phyloP scores from a whole-genome alignment of 331 rosid genomes.

The Quercus tomentella region DNA sequence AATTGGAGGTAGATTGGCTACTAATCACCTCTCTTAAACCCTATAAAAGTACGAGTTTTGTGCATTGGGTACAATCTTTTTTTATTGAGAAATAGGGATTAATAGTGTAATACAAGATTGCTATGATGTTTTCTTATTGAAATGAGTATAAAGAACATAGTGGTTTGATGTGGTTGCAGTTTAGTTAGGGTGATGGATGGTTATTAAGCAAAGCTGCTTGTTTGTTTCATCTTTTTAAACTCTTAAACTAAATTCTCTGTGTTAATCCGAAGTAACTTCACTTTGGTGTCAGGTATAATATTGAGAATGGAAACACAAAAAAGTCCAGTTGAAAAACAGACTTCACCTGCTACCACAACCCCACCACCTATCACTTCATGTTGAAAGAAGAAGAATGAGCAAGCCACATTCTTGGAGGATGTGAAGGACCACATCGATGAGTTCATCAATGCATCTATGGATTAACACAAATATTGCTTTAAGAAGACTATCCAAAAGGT shows the following conservation, averaged over 20 bases:
- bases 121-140: neutral
- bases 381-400: conserved; percentile 65
- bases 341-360: conserved; percentile 7
- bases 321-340: neutral
- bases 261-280: neutral
- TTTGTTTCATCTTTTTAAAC: neutral
- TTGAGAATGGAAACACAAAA: neutral
- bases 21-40: too few relatives aligned
- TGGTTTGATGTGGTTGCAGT: neutral
- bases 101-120: neutral
- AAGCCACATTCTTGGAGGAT: conserved; percentile 73
- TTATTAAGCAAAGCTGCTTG: neutral
- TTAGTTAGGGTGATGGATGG: neutral
- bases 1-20: too few relatives aligned
- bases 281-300: neutral
- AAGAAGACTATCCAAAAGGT: neutral
- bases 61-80: too few relatives aligned
- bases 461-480: conserved; percentile 15
- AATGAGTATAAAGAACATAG: neutral
- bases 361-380: conserved; percentile 35
- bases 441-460: conserved; percentile 70
- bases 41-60: too few relatives aligned
- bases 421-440: conserved; percentile 82
- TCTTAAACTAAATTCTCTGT: neutral
- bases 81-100: neutral